These are phyloP conservation scores for Oldenlandia corymbosa DNA, from an alignment of 257 asterid species.

Conservation along the genomic window DNA sequence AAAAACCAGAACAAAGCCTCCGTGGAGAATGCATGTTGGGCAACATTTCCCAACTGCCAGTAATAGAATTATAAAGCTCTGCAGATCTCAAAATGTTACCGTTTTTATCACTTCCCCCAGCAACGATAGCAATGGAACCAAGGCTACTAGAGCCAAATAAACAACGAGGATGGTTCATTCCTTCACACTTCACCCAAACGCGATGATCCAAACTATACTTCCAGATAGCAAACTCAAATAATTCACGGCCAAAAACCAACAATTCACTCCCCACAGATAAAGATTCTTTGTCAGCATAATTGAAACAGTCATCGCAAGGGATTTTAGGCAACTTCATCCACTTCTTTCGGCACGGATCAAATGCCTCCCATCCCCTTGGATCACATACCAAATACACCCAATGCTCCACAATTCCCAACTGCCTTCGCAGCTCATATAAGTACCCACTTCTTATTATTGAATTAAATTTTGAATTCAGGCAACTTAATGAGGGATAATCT, in stretches of 20 bases:
- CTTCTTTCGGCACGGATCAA: constrained; percentile 60
- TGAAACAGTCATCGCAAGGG: constrained; percentile 85
- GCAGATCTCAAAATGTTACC: constrained; percentile 73
- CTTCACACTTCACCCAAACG: constrained; percentile 63
- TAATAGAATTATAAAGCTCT: constrained; percentile 62
- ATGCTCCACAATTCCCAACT: constrained; percentile 56
- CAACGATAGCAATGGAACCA: constrained; percentile 63
- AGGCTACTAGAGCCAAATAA: constrained; percentile 71
- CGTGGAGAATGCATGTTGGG: constrained; percentile 89
- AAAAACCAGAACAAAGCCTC: constrained; percentile 72
- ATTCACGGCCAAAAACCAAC: constrained; percentile 81
- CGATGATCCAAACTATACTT: constrained; percentile 48
- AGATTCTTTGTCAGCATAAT: constrained; percentile 77
- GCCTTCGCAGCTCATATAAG: constrained; percentile 70
- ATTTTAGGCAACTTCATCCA: constrained; percentile 78
- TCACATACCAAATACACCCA: constrained; percentile 93
- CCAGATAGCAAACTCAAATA: constrained; percentile 80
- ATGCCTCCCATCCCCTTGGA: constrained; percentile 94
- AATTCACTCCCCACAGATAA: constrained; percentile 71
- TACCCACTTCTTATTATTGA: constrained; percentile 50
- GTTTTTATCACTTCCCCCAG: constrained; percentile 73
- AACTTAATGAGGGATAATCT: constrained; percentile 61
- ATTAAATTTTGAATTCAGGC: constrained; percentile 52
- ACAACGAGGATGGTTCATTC: constrained; percentile 74
- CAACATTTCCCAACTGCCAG: constrained; percentile 66